A percentile compares a stretch with the other conserved stretches of the same genome.
Evolutionary conservation across 2,329 filamentous ascomycete species (phyloP).

Genomic region (Graphiopsis chlorocephala): DNA sequence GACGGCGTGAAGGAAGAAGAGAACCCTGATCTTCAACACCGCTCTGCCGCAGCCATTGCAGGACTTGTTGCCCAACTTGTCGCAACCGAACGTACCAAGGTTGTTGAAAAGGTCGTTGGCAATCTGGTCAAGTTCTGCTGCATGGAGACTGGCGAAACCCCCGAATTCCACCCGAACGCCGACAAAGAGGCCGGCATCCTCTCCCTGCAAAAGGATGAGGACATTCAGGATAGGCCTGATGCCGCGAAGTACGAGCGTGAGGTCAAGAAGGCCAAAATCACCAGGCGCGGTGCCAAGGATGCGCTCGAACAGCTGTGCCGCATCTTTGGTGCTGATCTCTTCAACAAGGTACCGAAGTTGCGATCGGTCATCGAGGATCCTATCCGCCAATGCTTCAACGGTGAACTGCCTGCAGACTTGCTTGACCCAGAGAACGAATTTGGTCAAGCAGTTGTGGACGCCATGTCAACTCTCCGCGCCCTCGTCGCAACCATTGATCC

Average conservation of each 20-base stretch:
- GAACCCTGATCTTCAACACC: constrained; percentile 80
- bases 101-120: constrained; percentile 91
- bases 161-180: constrained; percentile 85
- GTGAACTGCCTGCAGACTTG: constrained; percentile 66
- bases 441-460: constrained; percentile 92
- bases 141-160: constrained; percentile 95
- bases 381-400: constrained; percentile 69
- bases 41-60: constrained; percentile 81
- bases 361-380: constrained; percentile 78
- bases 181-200: constrained; percentile 75
- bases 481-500: constrained; percentile 84
- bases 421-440: constrained; percentile 69
- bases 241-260: constrained; percentile 86
- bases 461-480: constrained; percentile 86
- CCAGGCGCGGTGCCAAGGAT: constrained; percentile 88
- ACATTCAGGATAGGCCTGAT: constrained; percentile 87
- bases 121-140: constrained; percentile 98
- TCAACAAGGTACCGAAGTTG: constrained; percentile 82
- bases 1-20: constrained; percentile 96
- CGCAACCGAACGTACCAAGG: constrained; percentile 71
- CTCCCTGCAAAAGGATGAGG: constrained; percentile 95
- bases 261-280: constrained; percentile 83
- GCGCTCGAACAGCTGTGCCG: constrained; percentile 82
- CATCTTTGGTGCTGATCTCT: constrained; percentile 73
- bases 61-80: constrained; percentile 84